These are phyloP conservation scores for Micractinium sp. DNA, from an alignment of 139 green algal species.

Conservation along the genomic window DNA sequence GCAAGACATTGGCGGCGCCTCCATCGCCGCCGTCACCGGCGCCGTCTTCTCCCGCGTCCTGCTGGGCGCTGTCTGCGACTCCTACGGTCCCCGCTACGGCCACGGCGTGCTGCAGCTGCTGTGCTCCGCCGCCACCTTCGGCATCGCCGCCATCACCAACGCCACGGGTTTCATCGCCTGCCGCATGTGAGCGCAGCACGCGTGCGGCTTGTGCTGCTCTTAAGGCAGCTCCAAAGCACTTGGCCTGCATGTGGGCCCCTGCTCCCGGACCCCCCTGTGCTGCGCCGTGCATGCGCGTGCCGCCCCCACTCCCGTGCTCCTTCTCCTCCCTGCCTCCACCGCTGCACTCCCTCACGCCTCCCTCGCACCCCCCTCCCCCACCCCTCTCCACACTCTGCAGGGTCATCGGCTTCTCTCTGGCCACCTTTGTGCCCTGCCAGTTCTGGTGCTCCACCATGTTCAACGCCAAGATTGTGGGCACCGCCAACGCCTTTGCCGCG, in stretches of 20 bases:
- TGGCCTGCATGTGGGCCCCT: too few species aligned
- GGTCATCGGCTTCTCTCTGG: constrained; percentile 74
- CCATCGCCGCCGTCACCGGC: constrained; percentile 54
- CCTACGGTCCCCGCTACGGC: constrained; percentile 80
- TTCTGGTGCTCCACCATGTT: constrained; percentile 95
- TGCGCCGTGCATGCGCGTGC: too few species aligned
- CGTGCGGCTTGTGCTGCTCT: too few species aligned
- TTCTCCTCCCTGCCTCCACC: background rate
- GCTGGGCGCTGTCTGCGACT: constrained; percentile 74
- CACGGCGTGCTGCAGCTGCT: constrained; percentile 45
- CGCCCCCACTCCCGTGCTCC: too few species aligned
- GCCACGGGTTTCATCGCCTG: constrained; percentile 72
- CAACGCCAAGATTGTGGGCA: constrained; percentile 87
- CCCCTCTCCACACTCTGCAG: constrained; percentile 69
- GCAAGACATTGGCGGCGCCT: constrained; percentile 52
- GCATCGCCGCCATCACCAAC: constrained; percentile 56
- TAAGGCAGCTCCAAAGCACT: too few species aligned
- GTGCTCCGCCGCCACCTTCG: constrained; percentile 43
- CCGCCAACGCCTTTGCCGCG: constrained; percentile 88
- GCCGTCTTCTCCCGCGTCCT: constrained; percentile 57
- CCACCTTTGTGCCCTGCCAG: constrained; percentile 91
- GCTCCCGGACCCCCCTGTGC: too few species aligned
- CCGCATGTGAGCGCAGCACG: constrained; percentile 48
- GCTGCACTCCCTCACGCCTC: background rate
- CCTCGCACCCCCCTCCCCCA: background rate